Conservation (phyloP, 495 filamentous ascomycete genomes). For the Lichenothelia convexa region DNA sequence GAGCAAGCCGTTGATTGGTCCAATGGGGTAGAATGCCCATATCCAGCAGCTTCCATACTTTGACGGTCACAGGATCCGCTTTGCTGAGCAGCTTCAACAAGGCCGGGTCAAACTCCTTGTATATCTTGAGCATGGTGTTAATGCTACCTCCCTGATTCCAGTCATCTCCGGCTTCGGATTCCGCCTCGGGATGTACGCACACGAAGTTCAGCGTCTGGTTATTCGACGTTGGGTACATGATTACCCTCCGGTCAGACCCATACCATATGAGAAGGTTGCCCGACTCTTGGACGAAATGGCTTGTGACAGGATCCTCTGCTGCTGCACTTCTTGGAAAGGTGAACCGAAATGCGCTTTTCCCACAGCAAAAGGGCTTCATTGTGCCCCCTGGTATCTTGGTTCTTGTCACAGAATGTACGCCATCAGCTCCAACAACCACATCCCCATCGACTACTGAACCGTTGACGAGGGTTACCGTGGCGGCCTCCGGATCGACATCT, state of each 20-base stretch:
- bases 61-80: conserved; percentile 28
- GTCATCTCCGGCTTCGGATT: conserved; percentile 17
- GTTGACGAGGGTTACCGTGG: conserved; percentile 7
- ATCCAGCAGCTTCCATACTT: conserved; percentile 41
- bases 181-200: conserved; percentile 34
- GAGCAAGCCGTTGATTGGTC: conserved; percentile 28
- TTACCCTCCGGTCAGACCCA: conserved; percentile 30
- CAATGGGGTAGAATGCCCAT: conserved; percentile 37
- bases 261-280: conserved; percentile 33
- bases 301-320: conserved; percentile 28
- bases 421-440: conserved; percentile 18
- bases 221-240: conserved; percentile 40
- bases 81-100: conserved; percentile 27
- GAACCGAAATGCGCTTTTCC: conserved; percentile 45
- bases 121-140: conserved; percentile 28
- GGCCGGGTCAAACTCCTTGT: conserved; percentile 27
- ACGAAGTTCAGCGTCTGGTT: conserved; percentile 41
- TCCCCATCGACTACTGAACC: conserved; percentile 12
- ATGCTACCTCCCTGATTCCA: conserved; percentile 32
- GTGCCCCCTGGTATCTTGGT: conserved; percentile 13
- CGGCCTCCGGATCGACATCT: conserved; percentile 2
- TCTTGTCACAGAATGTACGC: conserved; percentile 13
- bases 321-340: conserved; percentile 28
- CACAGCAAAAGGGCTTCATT: conserved; percentile 26
- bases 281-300: conserved; percentile 19